These are phyloP conservation scores for Cyclotella atomus DNA, from an alignment of 108 stramenopile genomes.

Conservation along the genomic window DNA sequence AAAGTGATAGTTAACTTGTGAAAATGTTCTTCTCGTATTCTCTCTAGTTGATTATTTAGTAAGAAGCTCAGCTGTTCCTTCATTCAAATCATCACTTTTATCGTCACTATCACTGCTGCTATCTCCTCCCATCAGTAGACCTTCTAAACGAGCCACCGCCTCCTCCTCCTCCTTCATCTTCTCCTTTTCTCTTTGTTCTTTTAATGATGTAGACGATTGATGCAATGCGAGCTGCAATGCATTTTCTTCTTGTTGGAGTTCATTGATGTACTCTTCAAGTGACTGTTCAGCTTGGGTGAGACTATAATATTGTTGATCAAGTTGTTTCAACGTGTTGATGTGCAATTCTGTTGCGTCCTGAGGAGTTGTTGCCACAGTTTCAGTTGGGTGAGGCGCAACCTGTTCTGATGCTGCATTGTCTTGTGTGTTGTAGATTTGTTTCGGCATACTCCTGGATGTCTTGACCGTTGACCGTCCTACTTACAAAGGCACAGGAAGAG, in stretches of 20 bases:
- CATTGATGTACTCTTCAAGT: background rate
- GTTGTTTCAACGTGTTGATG: background rate
- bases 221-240: slow-evolving; percentile 5
- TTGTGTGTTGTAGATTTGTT: too few relatives aligned
- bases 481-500: too few relatives aligned
- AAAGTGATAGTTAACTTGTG: slow-evolving; percentile 14
- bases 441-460: too few relatives aligned
- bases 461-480: too few relatives aligned
- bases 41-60: background rate
- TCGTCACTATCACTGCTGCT: background rate
- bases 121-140: slow-evolving; percentile 17
- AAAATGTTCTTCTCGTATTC: too few relatives aligned
- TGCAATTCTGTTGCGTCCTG: too few relatives aligned
- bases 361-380: background rate
- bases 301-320: slow-evolving; percentile 1
- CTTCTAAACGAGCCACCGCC: slow-evolving; percentile 23
- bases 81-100: background rate
- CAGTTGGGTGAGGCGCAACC: background rate
- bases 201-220: slow-evolving; percentile 22
- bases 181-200: background rate
- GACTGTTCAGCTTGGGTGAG: background rate
- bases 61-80: background rate
- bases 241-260: slow-evolving; percentile 3
- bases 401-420: background rate
- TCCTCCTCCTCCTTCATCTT: slow-evolving; percentile 16